Base-by-base conservation (phyloP, 805 yeast species). In the Myxozyma monticola region DNA sequence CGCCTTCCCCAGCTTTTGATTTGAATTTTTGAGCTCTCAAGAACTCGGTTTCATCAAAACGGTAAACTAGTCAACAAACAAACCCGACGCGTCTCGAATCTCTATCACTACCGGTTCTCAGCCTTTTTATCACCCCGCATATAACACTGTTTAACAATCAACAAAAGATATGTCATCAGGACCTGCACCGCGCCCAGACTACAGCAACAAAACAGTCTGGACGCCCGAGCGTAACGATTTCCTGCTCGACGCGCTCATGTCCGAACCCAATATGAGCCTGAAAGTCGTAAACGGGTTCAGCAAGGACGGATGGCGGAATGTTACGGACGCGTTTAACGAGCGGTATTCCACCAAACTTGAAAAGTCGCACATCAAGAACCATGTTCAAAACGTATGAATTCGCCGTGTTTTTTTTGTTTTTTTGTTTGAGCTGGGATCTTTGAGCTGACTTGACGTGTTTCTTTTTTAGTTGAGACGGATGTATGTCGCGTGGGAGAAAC, bases 181-280 rank as follows among this genome's bases (percentile, higher is more conserved):
- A 33, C 10, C 10, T 7, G 36, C 37, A 22, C 42, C 40, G 21
- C 45, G 46, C 3, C 56, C 56, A 10, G 52, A 51, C 28, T 51
- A 51, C 41, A 37, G 37, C 10, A 51, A 51, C 36, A 51, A 51
- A 34, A 51, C 56, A 8, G 35, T 51, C 34, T 51, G 56, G 56
- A 51, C 56, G 2, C 18, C 43, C 4, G 37, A 42, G 15, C 45
- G 56, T 9, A 52, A 51, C 29, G 15, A 17, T 20, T 51, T 38
- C 28, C 42, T 51, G 17, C 45, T 51, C 8, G 45, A 47, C 20
- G 44, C 39, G 18, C 36, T 51, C 9, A 34, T 40, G 22, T 8
- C 15, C 10, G 46, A 40, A 12, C 38, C 24, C 17, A 30, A 33
- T 14, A 38, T 36, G 6, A 52, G 56, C 24, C 37, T 46, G 9